Base-by-base conservation (phyloP, 257 asterid genomes). In the Mitragyna speciosa region DNA sequence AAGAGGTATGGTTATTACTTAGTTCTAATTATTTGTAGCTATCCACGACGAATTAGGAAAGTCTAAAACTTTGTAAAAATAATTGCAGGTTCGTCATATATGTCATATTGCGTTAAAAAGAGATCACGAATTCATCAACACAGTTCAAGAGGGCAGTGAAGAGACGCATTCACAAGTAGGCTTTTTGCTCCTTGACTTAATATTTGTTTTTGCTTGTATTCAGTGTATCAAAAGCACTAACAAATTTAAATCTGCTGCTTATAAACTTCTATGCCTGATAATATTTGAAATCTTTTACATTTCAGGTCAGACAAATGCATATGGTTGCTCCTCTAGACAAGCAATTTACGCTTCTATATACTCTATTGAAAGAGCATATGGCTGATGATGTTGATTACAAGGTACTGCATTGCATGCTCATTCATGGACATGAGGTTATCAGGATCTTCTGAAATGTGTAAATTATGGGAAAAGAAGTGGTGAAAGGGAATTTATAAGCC, bases 161-260 rank as follows among this genome's bases (percentile, higher is more conserved):
- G 99, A 96, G 89, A 96, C 99, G 14, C 98, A 96, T 84, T 69
- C 97, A 73, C 96, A 95, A 92, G 99, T 89, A 76, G 71, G 81
- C 58, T 80, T 33, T 15, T 24, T 48, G n/a, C 43, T 79, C 70
- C 63, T 67, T 47, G 51, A 7, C 12, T 73, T 67, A 47, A 45
- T 52, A 52, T 61, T 75, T 54, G 30, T 79, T 70, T 70, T 20
- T 58, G 33, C 26, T 59, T 71, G 12, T 22, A 3, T 43, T 22
- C 69, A 26, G 33, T 71, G 20, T 66, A 48, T 17, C 65, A 76
- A 14, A 48, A 45, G 48, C 33, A 8, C 51, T 65, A 10, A 22
- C 26, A 52, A 17, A 5, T 68, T 71, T 20, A 69, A 74, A 41
- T 79, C 59, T 81, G 81, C 56, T 70, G 70, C 76, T 56, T 33